Conservation (phyloP, 2,329 filamentous ascomycete genomes). For the Aureobasidium sp. region DNA sequence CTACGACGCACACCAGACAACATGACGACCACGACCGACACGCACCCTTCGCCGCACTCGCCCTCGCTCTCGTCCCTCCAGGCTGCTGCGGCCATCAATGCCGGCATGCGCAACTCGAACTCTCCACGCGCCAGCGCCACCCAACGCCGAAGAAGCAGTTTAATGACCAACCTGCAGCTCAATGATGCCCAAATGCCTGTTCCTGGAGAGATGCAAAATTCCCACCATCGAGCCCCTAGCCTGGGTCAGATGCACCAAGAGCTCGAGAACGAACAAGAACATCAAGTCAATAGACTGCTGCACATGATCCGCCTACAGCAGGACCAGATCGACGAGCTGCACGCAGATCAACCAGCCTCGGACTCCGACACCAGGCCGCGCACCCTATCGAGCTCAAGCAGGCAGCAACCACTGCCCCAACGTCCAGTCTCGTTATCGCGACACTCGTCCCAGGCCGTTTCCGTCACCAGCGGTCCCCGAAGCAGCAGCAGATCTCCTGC, state of each 20-base stretch:
- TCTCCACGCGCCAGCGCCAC: constrained; percentile 12
- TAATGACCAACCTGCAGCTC: constrained; percentile 65
- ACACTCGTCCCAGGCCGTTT: constrained; percentile 34
- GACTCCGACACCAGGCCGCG: constrained; percentile 15
- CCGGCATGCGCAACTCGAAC: constrained; percentile 36
- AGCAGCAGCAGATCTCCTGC: constrained; percentile 36
- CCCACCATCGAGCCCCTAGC: constrained; percentile 59
- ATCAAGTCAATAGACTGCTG: constrained; percentile 69
- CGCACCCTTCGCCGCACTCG: constrained; percentile 52
- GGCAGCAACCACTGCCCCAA: constrained; percentile 15
- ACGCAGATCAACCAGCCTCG: constrained; percentile 21
- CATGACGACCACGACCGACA: neutral
- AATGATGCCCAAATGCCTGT: constrained; percentile 61
- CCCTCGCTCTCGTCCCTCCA: constrained; percentile 62
- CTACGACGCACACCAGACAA: constrained; percentile 10
- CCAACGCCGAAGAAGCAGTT: constrained; percentile 51
- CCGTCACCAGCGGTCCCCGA: constrained; percentile 24
- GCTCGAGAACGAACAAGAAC: constrained; percentile 70
- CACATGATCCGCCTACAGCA: constrained; percentile 71
- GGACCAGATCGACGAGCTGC: constrained; percentile 57
- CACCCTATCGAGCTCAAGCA: constrained; percentile 25
- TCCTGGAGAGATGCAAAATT: constrained; percentile 55
- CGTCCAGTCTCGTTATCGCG: constrained; percentile 32
- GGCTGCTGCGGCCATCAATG: constrained; percentile 65
- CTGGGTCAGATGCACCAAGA: constrained; percentile 72